Conservation (phyloP, 2,329 filamentous ascomycete genomes). For the Leptographium radiaticola region DNA sequence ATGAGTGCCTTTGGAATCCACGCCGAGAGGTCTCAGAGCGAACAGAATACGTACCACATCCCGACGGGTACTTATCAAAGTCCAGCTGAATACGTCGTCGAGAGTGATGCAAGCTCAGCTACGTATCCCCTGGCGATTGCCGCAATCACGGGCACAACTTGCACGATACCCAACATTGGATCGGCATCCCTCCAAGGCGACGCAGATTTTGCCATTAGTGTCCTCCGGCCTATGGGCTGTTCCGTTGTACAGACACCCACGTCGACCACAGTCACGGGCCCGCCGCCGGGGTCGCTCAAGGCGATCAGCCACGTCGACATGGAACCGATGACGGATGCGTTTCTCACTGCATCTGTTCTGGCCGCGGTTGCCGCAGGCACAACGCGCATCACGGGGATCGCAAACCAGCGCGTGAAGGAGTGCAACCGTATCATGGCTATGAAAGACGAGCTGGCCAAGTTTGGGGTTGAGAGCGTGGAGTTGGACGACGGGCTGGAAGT, state of each 20-base stretch:
- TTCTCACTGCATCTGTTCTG: conserved; percentile 85
- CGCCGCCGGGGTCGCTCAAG: conserved; percentile 57
- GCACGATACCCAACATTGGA: conserved; percentile 93
- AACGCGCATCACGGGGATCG: conserved; percentile 85
- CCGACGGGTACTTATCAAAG: conserved; percentile 74
- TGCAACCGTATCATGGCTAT: conserved; percentile 95
- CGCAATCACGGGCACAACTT: conserved; percentile 89
- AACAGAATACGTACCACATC: conserved; percentile 87
- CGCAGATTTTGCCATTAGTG: conserved; percentile 82
- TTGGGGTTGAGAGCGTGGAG: conserved; percentile 74
- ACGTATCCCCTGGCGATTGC: conserved; percentile 92
- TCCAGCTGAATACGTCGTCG: conserved; percentile 74
- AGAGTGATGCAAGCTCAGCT: conserved; percentile 95
- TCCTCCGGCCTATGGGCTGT: conserved; percentile 89
- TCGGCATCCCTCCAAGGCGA: conserved; percentile 87
- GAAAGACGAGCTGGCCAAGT: conserved; percentile 88
- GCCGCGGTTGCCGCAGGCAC: conserved; percentile 76
- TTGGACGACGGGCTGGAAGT: conserved; percentile 89
- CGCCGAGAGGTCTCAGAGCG: conserved; percentile 62
- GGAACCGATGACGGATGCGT: conserved; percentile 99
- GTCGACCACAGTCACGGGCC: conserved; percentile 88
- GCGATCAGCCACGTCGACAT: conserved; percentile 80
- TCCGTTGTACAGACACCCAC: conserved; percentile 69
- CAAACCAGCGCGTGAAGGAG: conserved; percentile 95
- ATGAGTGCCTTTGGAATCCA: conserved; percentile 84